Evolutionary conservation across 164 flowering plant species (phyloP), one percentile per base, ranked within the genome.

Genomic region (Stephania japonica): DNA sequence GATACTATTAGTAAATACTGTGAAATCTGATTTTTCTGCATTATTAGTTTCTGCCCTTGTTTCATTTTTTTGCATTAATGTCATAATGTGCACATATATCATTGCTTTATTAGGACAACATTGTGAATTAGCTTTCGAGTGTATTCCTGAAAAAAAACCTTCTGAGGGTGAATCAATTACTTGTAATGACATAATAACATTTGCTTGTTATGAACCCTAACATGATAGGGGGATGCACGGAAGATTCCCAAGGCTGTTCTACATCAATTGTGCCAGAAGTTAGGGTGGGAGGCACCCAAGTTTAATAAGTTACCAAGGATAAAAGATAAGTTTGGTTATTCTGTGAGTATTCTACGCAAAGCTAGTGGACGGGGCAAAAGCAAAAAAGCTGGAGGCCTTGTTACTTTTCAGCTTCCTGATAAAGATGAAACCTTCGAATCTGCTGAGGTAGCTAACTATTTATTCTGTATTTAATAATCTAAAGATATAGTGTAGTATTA

Each of bases 271-370:
- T 92, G 97, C 80, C 93, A 88, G 83, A 88, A 77, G 83, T 85
- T 86, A 75, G 97, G 91, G 24, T 94, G 98, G 98, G 95, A 90
- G 49, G 92, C 98, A 62, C 98, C 98, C 67, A 94, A 89, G 71
- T 94, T 88, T 53, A 84, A 81, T 71, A 94, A 86, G 83, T 67
- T 87, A 25, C 77, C 25, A 53, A 84, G 78, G 5, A 83, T 79
- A 78, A 87, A 69, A 59, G 75, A 77, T 62, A 47, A 72, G 64
- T 84, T 82, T 70, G 80, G 69, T 59, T 94, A 94, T 83, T 47
- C 90, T 74, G 88, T 91, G 65, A 92, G 91, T 74, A 78, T 94
- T 50, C 62, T 94, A 76, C 92, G 93, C 75, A 88, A 85, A 77
- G 87, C 97, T 78, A 91, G 89, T 79, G 98, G 98, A 42, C 86